Evolutionary conservation across 345 rosid genomes (phyloP).

Genomic region (Gossypium longicalyx): DNA sequence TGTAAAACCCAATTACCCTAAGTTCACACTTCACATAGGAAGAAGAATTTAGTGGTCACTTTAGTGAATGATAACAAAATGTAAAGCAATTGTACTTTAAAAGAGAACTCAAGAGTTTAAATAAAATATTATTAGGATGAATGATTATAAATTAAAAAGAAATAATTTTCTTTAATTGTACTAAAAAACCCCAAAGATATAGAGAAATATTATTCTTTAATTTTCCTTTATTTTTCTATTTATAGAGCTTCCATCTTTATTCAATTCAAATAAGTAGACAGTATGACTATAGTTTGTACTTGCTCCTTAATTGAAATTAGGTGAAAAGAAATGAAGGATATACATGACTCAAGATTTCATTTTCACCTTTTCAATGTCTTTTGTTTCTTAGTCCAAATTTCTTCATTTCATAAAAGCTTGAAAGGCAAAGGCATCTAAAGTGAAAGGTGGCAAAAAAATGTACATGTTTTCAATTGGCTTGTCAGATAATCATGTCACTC

Average conservation of each 20-base stretch:
- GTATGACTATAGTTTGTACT: conserved; percentile 8
- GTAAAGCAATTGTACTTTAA: too few species aligned
- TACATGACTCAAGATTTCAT: background rate
- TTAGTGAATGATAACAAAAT: background rate
- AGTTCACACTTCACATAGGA: background rate
- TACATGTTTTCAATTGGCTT: background rate
- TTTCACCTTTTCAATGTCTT: background rate
- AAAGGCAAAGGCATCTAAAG: background rate
- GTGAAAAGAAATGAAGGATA: background rate
- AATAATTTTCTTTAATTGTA: too few species aligned
- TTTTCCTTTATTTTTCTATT: background rate
- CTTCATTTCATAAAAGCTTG: background rate
- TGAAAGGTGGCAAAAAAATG: background rate
- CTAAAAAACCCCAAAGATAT: too few species aligned
- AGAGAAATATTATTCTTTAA: background rate
- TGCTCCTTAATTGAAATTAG: background rate
- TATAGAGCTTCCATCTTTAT: background rate
- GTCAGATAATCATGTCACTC: background rate
- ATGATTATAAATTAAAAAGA: too few species aligned
- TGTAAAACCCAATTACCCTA: background rate
- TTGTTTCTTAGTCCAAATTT: background rate
- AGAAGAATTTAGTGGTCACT: background rate
- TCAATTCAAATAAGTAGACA: background rate
- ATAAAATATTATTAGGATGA: too few species aligned
- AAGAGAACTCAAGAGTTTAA: too few species aligned